Conservation (phyloP, 2,329 filamentous ascomycete genomes). For the Calonectria pteridis region DNA sequence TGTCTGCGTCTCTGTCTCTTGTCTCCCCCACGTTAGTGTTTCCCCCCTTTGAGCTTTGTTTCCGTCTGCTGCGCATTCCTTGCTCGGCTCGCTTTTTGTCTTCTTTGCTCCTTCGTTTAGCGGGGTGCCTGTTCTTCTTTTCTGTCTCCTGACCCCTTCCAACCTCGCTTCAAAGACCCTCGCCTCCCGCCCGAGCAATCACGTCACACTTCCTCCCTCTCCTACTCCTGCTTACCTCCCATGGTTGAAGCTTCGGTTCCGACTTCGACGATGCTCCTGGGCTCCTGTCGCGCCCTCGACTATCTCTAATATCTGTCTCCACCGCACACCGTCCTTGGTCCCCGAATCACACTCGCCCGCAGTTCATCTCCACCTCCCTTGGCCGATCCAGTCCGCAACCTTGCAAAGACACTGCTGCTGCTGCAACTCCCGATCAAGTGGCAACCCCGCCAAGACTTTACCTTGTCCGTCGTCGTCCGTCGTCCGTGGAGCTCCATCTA, state of each 20-base stretch:
- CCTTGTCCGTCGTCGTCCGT: constrained; percentile 29
- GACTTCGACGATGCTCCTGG: constrained; percentile 38
- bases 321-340: constrained; percentile 8
- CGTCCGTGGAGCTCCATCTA: constrained; percentile 31
- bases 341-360: constrained; percentile 6
- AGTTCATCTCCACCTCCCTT: constrained; percentile 28
- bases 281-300: constrained; percentile 33
- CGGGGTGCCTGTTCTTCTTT: not conserved
- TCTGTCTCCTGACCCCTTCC: constrained; percentile 13
- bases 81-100: not conserved
- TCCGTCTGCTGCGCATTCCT: constrained; percentile 1
- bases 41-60: not conserved
- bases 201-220: not conserved
- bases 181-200: not conserved
- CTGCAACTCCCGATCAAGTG: constrained; percentile 1
- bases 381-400: constrained; percentile 34
- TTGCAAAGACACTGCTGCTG: constrained; percentile 19
- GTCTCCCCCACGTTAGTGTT: constrained; percentile 14
- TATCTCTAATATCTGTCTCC: constrained; percentile 30
- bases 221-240: constrained; percentile 32
- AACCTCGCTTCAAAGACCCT: not conserved
- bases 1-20: not conserved
- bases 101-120: not conserved
- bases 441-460: constrained; percentile 32
- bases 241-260: constrained; percentile 31